Conservation (phyloP, 2,329 filamentous ascomycete genomes). For the Alternaria consortialis region DNA sequence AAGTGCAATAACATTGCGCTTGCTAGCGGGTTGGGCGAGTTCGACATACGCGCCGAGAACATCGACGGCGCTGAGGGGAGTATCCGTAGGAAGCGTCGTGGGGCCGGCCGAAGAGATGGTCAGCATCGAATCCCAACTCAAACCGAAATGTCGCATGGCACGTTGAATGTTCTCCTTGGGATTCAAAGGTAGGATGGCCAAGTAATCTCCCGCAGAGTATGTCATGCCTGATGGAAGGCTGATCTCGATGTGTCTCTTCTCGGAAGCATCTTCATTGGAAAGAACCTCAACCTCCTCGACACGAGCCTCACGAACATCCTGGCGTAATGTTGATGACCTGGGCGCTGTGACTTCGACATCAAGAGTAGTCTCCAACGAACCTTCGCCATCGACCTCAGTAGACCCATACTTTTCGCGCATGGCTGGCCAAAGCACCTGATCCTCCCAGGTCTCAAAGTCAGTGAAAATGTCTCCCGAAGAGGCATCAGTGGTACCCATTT, state of each 20-base stretch:
- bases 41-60: slow-evolving; percentile 77
- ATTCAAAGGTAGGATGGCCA: slow-evolving; percentile 77
- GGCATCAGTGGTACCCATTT: slow-evolving; percentile 49
- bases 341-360: slow-evolving; percentile 47
- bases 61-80: slow-evolving; percentile 68
- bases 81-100: slow-evolving; percentile 71
- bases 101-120: slow-evolving; percentile 68
- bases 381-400: slow-evolving; percentile 32
- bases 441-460: slow-evolving; percentile 54
- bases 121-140: slow-evolving; percentile 74
- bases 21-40: slow-evolving; percentile 75
- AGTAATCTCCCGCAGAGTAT: slow-evolving; percentile 79
- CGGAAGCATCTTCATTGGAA: slow-evolving; percentile 33
- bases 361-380: slow-evolving; percentile 38
- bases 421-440: slow-evolving; percentile 50
- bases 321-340: slow-evolving; percentile 47
- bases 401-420: slow-evolving; percentile 45
- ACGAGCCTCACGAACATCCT: slow-evolving; percentile 49
- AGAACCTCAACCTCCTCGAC: slow-evolving; percentile 46
- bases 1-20: slow-evolving; percentile 64
- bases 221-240: slow-evolving; percentile 59
- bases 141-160: slow-evolving; percentile 69
- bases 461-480: slow-evolving; percentile 53
- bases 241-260: slow-evolving; percentile 55
- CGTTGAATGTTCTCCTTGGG: slow-evolving; percentile 68